Percentiles rank a stretch among this genome's conserved stretches.
phyloP scores from a whole-genome alignment of 805 yeast species.

The Sugiyamaella lignohabitans region DNA sequence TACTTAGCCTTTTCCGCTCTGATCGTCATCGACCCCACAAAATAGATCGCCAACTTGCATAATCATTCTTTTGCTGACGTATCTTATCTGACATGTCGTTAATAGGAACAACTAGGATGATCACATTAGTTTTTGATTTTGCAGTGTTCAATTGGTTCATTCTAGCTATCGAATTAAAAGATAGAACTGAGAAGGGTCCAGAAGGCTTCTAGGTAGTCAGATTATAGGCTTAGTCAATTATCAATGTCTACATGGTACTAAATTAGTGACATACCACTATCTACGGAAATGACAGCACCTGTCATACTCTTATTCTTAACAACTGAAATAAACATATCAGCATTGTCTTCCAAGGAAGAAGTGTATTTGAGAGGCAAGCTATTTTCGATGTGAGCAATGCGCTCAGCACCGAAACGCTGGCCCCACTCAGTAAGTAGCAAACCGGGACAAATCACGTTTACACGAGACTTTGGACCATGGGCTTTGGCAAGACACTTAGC shows the following conservation, averaged over 20 bases:
- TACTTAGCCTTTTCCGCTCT: too few species aligned
- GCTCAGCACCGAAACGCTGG: constrained; percentile 23
- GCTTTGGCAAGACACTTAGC: constrained; percentile 25
- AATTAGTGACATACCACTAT: constrained; percentile 19
- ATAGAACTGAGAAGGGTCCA: neutral
- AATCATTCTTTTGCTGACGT: too few species aligned
- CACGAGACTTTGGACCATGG: constrained; percentile 20
- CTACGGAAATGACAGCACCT: constrained; percentile 35
- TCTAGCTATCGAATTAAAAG: too few species aligned
- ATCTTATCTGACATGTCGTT: too few species aligned
- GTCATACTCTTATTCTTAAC: constrained; percentile 24
- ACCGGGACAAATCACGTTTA: constrained; percentile 23
- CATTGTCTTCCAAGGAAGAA: constrained; percentile 22
- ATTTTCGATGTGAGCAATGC: constrained; percentile 12
- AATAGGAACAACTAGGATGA: too few species aligned
- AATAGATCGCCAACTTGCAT: too few species aligned
- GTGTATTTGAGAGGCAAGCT: constrained; percentile 14
- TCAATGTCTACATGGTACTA: too few species aligned
- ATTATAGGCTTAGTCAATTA: too few species aligned
- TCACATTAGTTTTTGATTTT: too few species aligned
- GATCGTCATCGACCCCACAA: too few species aligned
- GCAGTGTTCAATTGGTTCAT: too few species aligned
- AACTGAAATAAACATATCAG: constrained; percentile 22
- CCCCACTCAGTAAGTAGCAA: constrained; percentile 28
- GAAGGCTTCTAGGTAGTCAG: too few species aligned